Conservation (phyloP, 1,284 basidiomycete species). For the Heterobasidion irregulare region DNA sequence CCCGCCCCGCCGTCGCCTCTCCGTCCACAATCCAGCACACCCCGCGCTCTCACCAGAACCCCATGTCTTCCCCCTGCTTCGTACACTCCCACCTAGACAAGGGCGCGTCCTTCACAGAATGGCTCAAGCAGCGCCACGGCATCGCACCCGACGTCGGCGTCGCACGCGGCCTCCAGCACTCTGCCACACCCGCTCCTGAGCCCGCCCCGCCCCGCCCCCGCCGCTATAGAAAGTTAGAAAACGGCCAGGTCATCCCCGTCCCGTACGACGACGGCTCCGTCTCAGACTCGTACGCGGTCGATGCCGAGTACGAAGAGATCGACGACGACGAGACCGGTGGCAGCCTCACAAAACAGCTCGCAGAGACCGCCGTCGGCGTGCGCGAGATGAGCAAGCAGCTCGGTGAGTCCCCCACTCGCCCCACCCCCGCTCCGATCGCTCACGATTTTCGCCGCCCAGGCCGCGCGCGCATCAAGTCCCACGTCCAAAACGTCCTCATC, state of each 20-base stretch:
- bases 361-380: slow-evolving; percentile 95
- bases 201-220: background rate
- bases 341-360: slow-evolving; percentile 86
- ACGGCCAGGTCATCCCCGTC: slow-evolving; percentile 7
- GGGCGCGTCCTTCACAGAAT: slow-evolving; percentile 63
- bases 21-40: background rate
- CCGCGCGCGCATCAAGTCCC: slow-evolving; percentile 84
- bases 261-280: slow-evolving; percentile 16
- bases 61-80: slow-evolving; percentile 65
- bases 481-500: slow-evolving; percentile 90
- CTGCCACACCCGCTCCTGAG: background rate
- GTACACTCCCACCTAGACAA: slow-evolving; percentile 81
- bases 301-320: slow-evolving; percentile 19
- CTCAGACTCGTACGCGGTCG: slow-evolving; percentile 11
- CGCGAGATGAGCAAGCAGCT: slow-evolving; percentile 99
- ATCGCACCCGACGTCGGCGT: slow-evolving; percentile 35
- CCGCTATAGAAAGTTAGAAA: slow-evolving; percentile 12
- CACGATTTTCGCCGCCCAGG: slow-evolving; percentile 38
- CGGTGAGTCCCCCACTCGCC: slow-evolving; percentile 33
- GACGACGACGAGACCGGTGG: slow-evolving; percentile 64
- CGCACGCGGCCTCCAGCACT: slow-evolving; percentile 37
- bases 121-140: slow-evolving; percentile 41
- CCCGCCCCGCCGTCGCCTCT: background rate
- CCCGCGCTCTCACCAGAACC: background rate
- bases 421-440: slow-evolving; percentile 7